Conservation (phyloP, 257 asterid genomes). For the Nicotiana noctiflora region DNA sequence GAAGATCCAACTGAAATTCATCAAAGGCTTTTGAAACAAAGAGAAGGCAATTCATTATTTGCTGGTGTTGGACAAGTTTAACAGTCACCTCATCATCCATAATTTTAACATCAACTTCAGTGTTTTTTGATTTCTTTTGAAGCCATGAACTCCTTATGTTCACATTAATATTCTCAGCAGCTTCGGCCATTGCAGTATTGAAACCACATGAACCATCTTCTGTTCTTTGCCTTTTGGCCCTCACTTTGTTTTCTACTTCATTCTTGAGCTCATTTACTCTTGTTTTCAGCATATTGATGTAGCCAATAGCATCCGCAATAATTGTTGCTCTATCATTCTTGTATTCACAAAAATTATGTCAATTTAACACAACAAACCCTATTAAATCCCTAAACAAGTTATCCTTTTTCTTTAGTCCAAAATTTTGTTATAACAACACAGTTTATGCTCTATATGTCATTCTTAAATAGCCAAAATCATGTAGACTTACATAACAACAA, state of each 20-base stretch:
- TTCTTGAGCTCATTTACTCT: constrained; percentile 42
- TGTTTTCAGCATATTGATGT: constrained; percentile 62
- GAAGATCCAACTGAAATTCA: constrained; percentile 73
- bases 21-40: constrained; percentile 64
- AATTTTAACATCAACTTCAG: constrained; percentile 70
- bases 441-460: constrained; percentile 19
- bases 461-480: background rate
- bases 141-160: constrained; percentile 73
- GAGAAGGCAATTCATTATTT: constrained; percentile 60
- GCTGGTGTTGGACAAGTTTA: constrained; percentile 66
- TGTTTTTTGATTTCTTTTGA: constrained; percentile 53
- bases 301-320: constrained; percentile 47
- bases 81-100: constrained; percentile 72
- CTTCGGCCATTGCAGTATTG: constrained; percentile 5
- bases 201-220: constrained; percentile 11
- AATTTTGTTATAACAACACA: constrained; percentile 24
- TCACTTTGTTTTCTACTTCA: constrained; percentile 60
- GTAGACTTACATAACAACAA: background rate
- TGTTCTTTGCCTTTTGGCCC: constrained; percentile 49
- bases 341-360: background rate
- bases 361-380: too few species aligned
- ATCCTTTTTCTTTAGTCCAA: constrained; percentile 48
- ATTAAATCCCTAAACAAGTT: too few species aligned
- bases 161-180: constrained; percentile 25
- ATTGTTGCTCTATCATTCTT: constrained; percentile 58